These are phyloP conservation scores for Leptographium radiaticola DNA, from an alignment of 2,329 filamentous ascomycete species.

Conservation along the genomic window DNA sequence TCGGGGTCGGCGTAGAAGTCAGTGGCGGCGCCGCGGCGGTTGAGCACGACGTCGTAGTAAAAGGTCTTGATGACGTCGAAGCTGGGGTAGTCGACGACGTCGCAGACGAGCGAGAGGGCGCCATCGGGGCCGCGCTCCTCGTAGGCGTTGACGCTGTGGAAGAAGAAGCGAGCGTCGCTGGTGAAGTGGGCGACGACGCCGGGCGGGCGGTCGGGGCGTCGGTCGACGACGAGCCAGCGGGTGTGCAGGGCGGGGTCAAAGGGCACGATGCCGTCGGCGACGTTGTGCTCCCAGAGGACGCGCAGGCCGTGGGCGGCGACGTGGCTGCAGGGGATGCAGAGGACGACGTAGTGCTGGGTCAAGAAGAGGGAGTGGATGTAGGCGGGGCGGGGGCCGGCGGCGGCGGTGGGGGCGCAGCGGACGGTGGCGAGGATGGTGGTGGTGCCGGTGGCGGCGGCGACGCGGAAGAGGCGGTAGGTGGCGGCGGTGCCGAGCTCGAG, in stretches of 20 bases:
- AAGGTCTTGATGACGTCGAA: constrained; percentile 51
- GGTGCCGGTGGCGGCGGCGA: constrained; percentile 44
- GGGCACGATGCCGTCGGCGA: constrained; percentile 53
- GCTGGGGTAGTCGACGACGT: constrained; percentile 51
- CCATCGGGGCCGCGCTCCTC: constrained; percentile 35
- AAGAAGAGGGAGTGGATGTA: constrained; percentile 81
- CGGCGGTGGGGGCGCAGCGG: constrained; percentile 21
- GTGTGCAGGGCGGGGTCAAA: constrained; percentile 45
- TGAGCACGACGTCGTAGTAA: constrained; percentile 56
- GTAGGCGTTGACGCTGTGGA: constrained; percentile 68
- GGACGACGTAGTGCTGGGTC: constrained; percentile 54
- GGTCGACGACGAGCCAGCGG: constrained; percentile 65
- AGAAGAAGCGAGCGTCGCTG: constrained; percentile 59
- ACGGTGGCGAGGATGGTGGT: constrained; percentile 53
- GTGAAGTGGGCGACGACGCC: constrained; percentile 57
- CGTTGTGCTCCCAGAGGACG: constrained; percentile 51
- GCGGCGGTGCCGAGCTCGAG: constrained; percentile 44
- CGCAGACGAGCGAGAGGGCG: constrained; percentile 42
- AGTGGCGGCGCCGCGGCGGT: constrained; percentile 31
- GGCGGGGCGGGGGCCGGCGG: constrained; percentile 30
- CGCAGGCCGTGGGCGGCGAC: constrained; percentile 42
- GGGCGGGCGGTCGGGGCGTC: constrained; percentile 35
- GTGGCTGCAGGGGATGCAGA: constrained; percentile 60
- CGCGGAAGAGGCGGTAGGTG: constrained; percentile 58
- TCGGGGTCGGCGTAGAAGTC: constrained; percentile 29